Conservation (phyloP, 805 yeast species). For the Kodamaea jinghongensis region DNA sequence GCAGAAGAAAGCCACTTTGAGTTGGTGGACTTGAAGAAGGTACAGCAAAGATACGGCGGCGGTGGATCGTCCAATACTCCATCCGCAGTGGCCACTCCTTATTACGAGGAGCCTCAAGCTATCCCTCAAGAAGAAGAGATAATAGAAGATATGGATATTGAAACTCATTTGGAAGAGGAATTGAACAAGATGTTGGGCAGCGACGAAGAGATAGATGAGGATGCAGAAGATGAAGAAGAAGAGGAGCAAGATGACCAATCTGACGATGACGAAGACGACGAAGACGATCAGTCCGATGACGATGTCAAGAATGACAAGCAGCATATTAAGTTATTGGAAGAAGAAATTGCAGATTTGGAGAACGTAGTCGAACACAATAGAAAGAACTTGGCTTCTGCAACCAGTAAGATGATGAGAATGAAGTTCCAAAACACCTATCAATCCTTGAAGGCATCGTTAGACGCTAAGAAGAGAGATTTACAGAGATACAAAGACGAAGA, state of each 20-base stretch:
- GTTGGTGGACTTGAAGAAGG: slow-evolving; percentile 51
- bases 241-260: slow-evolving; percentile 56
- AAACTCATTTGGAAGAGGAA: slow-evolving; percentile 50
- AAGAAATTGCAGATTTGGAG: slow-evolving; percentile 82
- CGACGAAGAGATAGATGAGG: slow-evolving; percentile 37
- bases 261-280: slow-evolving; percentile 51
- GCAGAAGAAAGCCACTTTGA: slow-evolving; percentile 82
- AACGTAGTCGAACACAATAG: slow-evolving; percentile 71
- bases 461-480: slow-evolving; percentile 71
- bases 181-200: slow-evolving; percentile 49
- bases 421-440: slow-evolving; percentile 80
- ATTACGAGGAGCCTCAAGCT: slow-evolving; percentile 5
- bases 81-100: slow-evolving; percentile 7
- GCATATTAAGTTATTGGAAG: slow-evolving; percentile 67
- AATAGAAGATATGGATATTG: slow-evolving; percentile 33
- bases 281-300: slow-evolving; percentile 47
- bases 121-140: slow-evolving; percentile 23
- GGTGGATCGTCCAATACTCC: slow-evolving; percentile 21
- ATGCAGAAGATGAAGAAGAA: slow-evolving; percentile 54
- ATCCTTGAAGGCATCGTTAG: slow-evolving; percentile 77
- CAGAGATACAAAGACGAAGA: slow-evolving; percentile 27
- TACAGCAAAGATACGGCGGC: slow-evolving; percentile 20
- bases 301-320: slow-evolving; percentile 53
- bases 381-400: slow-evolving; percentile 66
- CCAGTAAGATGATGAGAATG: slow-evolving; percentile 80